A percentile compares a stretch with the other conserved stretches of the same genome.
phyloP scores from a whole-genome alignment of 306 rosid species.

The Vigna mungo region DNA sequence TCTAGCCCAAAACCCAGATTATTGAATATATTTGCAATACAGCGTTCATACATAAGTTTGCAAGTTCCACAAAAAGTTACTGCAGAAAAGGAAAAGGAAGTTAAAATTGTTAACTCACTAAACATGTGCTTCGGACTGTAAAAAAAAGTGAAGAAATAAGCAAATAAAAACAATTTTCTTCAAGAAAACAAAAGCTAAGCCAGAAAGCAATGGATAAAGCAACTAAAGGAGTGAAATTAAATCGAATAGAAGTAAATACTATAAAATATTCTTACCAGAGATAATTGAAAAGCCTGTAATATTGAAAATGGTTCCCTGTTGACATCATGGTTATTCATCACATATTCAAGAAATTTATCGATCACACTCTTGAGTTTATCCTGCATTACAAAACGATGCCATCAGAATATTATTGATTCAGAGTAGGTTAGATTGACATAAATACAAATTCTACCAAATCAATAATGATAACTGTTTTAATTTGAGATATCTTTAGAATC shows the following conservation, averaged over 20 bases:
- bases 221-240: neutral
- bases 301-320: constrained; percentile 55
- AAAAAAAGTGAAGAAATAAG: neutral
- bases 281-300: constrained; percentile 81
- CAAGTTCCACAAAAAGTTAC: neutral
- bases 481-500: no score
- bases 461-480: neutral
- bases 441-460: constrained; percentile 9
- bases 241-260: constrained; percentile 24
- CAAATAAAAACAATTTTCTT: neutral
- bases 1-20: neutral
- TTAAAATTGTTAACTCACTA: constrained; percentile 1
- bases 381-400: constrained; percentile 57
- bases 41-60: neutral
- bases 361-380: constrained; percentile 57
- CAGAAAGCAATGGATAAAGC: neutral
- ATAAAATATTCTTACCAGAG: constrained; percentile 70
- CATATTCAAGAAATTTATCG: constrained; percentile 64
- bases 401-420: constrained; percentile 35
- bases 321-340: constrained; percentile 68
- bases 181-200: neutral
- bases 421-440: constrained; percentile 5
- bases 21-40: neutral
- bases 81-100: neutral
- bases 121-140: neutral